Evolutionary conservation across 1,284 basidiomycete species (phyloP), one percentile per base, ranked within the genome.

Genomic region (Cryptococcus floricola): DNA sequence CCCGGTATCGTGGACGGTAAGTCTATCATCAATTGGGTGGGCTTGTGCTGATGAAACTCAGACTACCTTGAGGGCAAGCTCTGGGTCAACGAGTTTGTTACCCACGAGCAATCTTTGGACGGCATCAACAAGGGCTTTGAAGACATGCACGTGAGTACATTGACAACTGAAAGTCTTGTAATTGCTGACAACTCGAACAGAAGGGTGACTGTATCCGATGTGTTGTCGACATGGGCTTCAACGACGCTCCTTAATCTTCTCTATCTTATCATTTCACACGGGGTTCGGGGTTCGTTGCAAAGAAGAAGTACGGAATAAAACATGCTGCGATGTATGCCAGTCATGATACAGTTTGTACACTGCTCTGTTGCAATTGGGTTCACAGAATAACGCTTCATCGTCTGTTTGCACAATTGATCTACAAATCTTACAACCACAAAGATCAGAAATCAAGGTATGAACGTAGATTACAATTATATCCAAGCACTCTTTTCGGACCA

Each of bases 101-200:
- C 91, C 48, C 91, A 95, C 76, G 77, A 83, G 65, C 82, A 85
- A 69, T 83, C 79, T 50, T 81, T 97, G 42, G 82, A 80, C 38
- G 85, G 92, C 23, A 91, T 97, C 77, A 91, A 91, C 77, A 80
- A 86, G 57, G 93, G 91, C 39, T 96, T 97, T 81, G 83, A 90
- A 60, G 89, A 94, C 76, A 96, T 97, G 93, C 91, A 94, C 79
- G 89, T 91, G 78, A 77, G 89, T 83, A 39, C 45, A 10, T 19
- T 9, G 7, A 3, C 39, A 25, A 19, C 16, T 6, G 1, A 28
- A 5, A 5, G 12, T 27, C 31, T 1, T 31, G 28, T 19, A 27
- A 12, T 45, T 19, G 14, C 38, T 37, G 25, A 44, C 39, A 25
- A 43, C 37, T 28, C 53, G 38, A 53, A 25, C 54, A 94, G 88